Percentiles rank a stretch among this genome's conserved stretches.
Conservation (phyloP, 2,329 filamentous ascomycete genomes). For the Paecilomyces niveus region DNA sequence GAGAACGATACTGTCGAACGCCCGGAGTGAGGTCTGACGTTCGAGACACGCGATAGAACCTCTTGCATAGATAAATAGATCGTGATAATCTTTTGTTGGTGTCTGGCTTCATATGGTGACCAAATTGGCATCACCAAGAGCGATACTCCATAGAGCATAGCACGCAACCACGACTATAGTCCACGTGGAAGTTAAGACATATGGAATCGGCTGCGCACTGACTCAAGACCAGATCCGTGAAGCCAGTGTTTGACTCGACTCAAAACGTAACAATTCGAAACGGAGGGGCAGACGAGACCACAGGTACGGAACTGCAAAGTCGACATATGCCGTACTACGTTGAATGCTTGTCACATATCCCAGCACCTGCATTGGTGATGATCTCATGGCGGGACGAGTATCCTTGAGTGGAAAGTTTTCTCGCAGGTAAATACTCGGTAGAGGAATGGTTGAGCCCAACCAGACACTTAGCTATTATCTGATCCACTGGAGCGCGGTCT, state of each 20-base stretch:
- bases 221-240: background rate
- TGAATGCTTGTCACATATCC: background rate
- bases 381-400: background rate
- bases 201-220: background rate
- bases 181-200: background rate
- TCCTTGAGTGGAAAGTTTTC: background rate
- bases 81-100: background rate
- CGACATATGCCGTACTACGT: background rate
- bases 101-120: background rate
- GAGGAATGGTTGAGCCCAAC: background rate
- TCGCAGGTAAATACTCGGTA: background rate
- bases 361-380: background rate
- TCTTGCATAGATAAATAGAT: background rate
- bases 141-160: background rate
- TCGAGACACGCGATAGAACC: background rate
- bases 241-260: background rate
- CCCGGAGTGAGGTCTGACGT: slow-evolving; percentile 1
- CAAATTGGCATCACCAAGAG: background rate
- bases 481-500: background rate
- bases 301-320: background rate
- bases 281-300: background rate
- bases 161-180: background rate
- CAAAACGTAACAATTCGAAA: background rate
- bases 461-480: background rate
- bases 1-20: slow-evolving; percentile 14